These are phyloP conservation scores for Ustilago sp. DNA, from an alignment of 1,284 basidiomycete species.

Conservation along the genomic window DNA sequence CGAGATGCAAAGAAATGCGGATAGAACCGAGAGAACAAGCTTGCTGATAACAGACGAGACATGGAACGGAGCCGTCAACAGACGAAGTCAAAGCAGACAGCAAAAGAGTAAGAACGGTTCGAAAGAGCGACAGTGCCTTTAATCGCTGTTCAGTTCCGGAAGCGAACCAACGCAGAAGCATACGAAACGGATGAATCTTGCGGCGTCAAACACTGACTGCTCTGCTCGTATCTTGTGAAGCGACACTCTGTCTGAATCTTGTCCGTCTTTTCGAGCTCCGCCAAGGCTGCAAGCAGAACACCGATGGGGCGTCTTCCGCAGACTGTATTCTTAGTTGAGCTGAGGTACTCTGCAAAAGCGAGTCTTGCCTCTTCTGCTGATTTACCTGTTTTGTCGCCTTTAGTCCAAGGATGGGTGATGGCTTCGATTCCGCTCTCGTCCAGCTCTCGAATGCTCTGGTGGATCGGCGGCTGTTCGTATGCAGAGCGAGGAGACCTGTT, in stretches of 20 bases:
- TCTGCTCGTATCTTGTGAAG: conserved; percentile 75
- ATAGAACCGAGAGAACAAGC: neutral
- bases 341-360: conserved; percentile 76
- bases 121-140: neutral
- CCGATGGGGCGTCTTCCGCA: conserved; percentile 96
- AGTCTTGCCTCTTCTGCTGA: conserved; percentile 49
- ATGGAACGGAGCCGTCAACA: neutral
- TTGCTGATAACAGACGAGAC: neutral
- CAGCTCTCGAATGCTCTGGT: conserved; percentile 78
- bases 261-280: conserved; percentile 74
- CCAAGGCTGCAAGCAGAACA: conserved; percentile 83
- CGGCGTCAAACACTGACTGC: conserved; percentile 78
- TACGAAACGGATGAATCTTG: conserved; percentile 93
- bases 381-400: conserved; percentile 38
- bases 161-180: conserved; percentile 78
- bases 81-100: neutral
- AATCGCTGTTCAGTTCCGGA: conserved; percentile 8
- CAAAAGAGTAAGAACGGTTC: neutral
- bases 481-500: conserved; percentile 6
- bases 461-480: conserved; percentile 52
- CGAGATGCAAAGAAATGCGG: neutral
- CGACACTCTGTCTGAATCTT: conserved; percentile 48
- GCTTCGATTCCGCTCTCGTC: conserved; percentile 84
- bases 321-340: conserved; percentile 90
- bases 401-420: conserved; percentile 73